Evolutionary conservation across 805 yeast species (phyloP).

Genomic region (Grigorovia transvaalensis): DNA sequence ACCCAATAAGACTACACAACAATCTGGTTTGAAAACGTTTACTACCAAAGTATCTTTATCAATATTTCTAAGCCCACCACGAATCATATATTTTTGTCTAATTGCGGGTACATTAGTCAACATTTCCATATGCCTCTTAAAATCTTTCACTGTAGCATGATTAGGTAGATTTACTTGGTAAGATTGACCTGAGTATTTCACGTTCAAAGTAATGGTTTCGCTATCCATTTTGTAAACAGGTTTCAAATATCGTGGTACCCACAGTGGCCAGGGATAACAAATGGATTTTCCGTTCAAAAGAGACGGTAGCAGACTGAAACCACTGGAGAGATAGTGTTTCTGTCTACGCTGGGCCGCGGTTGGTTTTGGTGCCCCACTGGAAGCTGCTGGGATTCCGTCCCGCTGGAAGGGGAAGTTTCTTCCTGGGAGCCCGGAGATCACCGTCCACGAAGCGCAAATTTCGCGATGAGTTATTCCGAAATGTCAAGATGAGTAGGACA

Average conservation of each 20-base stretch:
- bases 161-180: constrained; percentile 35
- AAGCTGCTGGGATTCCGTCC: no score
- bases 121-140: constrained; percentile 57
- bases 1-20: constrained; percentile 78
- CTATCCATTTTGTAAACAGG: not conserved
- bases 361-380: no score
- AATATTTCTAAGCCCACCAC: constrained; percentile 77
- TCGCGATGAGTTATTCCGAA: not conserved
- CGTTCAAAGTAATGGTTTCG: constrained; percentile 15
- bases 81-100: constrained; percentile 79
- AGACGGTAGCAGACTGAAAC: no score
- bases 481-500: not conserved
- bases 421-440: no score
- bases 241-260: not conserved
- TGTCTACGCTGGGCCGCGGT: no score
- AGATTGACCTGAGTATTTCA: constrained; percentile 59
- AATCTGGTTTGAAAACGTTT: constrained; percentile 49
- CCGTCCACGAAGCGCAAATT: no score
- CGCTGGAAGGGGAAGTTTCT: no score
- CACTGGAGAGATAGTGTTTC: no score
- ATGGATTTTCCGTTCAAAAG: no score
- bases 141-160: constrained; percentile 35
- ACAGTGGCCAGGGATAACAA: no score
- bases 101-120: constrained; percentile 71
- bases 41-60: constrained; percentile 29